Conservation (phyloP, 768 basidiomycete species). For the Pleurotus platypus region DNA sequence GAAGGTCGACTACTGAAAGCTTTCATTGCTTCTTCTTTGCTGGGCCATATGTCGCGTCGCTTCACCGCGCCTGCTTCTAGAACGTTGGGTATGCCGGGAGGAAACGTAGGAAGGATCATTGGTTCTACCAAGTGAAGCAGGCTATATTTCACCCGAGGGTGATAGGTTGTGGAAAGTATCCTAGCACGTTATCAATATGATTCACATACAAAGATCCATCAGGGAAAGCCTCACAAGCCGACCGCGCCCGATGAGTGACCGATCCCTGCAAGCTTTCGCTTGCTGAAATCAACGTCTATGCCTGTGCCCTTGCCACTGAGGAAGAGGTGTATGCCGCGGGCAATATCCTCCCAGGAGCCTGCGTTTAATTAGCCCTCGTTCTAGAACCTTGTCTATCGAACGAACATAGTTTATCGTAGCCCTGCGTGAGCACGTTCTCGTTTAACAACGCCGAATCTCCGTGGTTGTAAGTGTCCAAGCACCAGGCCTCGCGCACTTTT, state of each 20-base stretch:
- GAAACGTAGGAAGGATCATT: conserved; percentile 30
- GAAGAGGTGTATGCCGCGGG: conserved; percentile 41
- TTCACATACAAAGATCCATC: not conserved
- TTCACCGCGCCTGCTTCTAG: conserved; percentile 28
- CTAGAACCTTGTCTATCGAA: conserved; percentile 2
- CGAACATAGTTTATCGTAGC: conserved; percentile 41
- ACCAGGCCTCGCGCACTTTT: conserved; percentile 46
- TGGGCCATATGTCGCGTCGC: conserved; percentile 50
- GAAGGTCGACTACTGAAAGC: conserved; percentile 31
- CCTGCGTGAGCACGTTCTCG: conserved; percentile 34
- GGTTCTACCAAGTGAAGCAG: conserved; percentile 43
- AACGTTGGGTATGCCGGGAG: conserved; percentile 11
- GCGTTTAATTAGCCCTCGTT: not conserved
- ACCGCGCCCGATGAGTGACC: conserved; percentile 56
- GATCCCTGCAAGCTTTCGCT: conserved; percentile 44
- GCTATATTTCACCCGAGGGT: conserved; percentile 32
- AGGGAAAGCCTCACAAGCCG: conserved; percentile 30
- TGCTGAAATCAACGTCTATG: conserved; percentile 44
- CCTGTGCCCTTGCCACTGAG: conserved; percentile 45
- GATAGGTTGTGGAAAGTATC: conserved; percentile 37
- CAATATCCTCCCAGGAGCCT: conserved; percentile 58
- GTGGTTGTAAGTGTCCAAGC: conserved; percentile 52
- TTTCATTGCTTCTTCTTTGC: conserved; percentile 42
- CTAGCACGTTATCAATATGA: conserved; percentile 16
- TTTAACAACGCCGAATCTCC: conserved; percentile 51